Conservation (phyloP, 2,329 filamentous ascomycete genomes). For the Ceratocystis ficicola region DNA sequence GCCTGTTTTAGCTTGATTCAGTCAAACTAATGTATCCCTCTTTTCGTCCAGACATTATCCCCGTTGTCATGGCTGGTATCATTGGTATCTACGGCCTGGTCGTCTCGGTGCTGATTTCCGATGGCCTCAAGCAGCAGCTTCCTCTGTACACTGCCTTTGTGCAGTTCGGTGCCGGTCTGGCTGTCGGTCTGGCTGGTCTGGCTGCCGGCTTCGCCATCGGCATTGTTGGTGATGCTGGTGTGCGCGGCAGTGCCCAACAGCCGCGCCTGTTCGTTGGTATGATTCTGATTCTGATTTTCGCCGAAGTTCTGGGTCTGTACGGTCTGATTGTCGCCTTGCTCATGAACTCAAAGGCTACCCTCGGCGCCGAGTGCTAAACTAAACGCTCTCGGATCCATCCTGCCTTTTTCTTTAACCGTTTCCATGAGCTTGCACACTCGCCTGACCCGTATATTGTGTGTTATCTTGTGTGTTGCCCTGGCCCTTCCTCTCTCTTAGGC, state of each 20-base stretch:
- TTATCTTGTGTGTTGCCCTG: no score
- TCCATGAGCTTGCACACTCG: no score
- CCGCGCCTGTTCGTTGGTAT: conserved; percentile 87
- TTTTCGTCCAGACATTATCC: conserved; percentile 68
- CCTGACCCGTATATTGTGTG: no score
- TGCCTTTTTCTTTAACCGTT: not conserved
- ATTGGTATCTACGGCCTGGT: conserved; percentile 97
- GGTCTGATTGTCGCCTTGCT: conserved; percentile 96
- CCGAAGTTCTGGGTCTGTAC: conserved; percentile 98
- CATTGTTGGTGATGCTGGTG: conserved; percentile 81
- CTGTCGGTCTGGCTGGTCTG: conserved; percentile 70
- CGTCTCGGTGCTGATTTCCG: conserved; percentile 76
- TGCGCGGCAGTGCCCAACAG: conserved; percentile 73
- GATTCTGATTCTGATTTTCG: conserved; percentile 99
- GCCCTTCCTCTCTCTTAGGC: no score
- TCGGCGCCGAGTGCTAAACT: conserved; percentile 50
- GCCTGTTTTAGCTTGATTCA: no score
- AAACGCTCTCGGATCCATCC: not conserved
- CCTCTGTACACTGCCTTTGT: conserved; percentile 75
- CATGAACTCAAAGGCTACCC: conserved; percentile 89
- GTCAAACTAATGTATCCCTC: no score
- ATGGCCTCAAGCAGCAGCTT: conserved; percentile 58
- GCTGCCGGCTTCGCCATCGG: conserved; percentile 78
- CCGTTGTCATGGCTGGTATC: conserved; percentile 99
- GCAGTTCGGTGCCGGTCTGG: conserved; percentile 70